Evolutionary conservation across 2,329 filamentous ascomycete genomes (phyloP), one percentile per base, ranked within the genome.

Genomic region (Diaporthe aspalathi): DNA sequence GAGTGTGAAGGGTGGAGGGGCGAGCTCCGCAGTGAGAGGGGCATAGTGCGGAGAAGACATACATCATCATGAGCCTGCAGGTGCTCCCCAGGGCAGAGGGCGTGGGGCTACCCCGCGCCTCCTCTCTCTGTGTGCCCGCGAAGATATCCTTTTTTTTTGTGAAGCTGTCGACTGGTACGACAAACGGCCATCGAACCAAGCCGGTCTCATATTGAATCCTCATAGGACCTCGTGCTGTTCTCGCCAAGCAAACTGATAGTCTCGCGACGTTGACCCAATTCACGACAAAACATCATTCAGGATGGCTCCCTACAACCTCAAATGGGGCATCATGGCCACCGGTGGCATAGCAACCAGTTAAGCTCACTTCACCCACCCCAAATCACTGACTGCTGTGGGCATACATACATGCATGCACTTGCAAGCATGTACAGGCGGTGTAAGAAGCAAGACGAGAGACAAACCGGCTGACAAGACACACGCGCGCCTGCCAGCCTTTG

Each of bases 251-350:
- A 20, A 50, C 12, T 16, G 24, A 38, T 56, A 16, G 45, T 29
- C 32, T 14, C 17, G 5, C 32, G 14, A 1, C 38, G 20, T 16
- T 35, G 20, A 32, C 40, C 14, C 20, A 35, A 35, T 35, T 22
- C 27, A 1, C 17, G 29, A 49, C 17, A 67, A 17, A 20, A 65
- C 54, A 16, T 5, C 24, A 65, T 24, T 16, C 35, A 62, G 73
- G 14, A 85, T 85, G 83, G 78, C 84, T 77, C 84, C 87, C 5
- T 85, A 83, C 75, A 86, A 83, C 54, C 72, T 88, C 70, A 85
- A 82, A 81, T 90, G 88, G 88, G 88, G 88, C 75, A 90, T 90
- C 78, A 82, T 90, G 82, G 88, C 88, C 79, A 90, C 88, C 1
- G 88, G 88, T 67, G 83, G 86, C 75, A 90, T 90, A 76, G 88